Evolutionary conservation across 768 basidiomycete genomes (phyloP), one percentile per base, ranked within the genome.

Genomic region (Naganishia randhawae): DNA sequence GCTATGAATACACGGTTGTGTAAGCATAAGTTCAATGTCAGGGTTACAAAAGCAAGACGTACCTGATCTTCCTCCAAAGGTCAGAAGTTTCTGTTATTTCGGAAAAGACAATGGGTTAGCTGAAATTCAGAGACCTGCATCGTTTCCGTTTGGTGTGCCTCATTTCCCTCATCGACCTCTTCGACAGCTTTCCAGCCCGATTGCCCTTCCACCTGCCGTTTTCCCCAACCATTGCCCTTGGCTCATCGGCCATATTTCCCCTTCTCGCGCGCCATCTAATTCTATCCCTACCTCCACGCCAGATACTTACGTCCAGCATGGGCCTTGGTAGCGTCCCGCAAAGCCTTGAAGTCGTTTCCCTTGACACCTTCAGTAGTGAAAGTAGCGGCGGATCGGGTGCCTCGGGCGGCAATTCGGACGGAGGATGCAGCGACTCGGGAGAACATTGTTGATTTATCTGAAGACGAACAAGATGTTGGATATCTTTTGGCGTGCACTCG

Each of bases 21-120:
- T 33, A 35, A 55, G 54, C n/a, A 55, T 37, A 22, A 50, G 4
- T 48, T 48, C 3, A n/a, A 5, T 33, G 54, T 9, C 11, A 22
- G 37, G 14, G 19, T 14, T 22, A 32, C 25, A 29, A 1, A 6
- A 35, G 33, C 6, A 10, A 14, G 25, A 45, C 65, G 2, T 50
- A 74, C 69, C 69, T 72, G 73, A 78, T 76, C 69, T 75, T 75
- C 50, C 76, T 67, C 77, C 77, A 78, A 19, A 79, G 71, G 62
- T 77, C 78, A 57, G 78, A 76, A 70, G 78, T 78, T 35, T 74
- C 77, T 78, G 52, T 33, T 10, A 57, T 14, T 32, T 17, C 35
- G 17, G 41, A 37, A 55, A 27, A 5, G 25, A 65, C 31, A 17
- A 45, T 13, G 19, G 14, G 42, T 42, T 41, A 50, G 63, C 45